Base-by-base conservation (phyloP, 129 eudicot species). In the Chrysanthemum makinoi region DNA sequence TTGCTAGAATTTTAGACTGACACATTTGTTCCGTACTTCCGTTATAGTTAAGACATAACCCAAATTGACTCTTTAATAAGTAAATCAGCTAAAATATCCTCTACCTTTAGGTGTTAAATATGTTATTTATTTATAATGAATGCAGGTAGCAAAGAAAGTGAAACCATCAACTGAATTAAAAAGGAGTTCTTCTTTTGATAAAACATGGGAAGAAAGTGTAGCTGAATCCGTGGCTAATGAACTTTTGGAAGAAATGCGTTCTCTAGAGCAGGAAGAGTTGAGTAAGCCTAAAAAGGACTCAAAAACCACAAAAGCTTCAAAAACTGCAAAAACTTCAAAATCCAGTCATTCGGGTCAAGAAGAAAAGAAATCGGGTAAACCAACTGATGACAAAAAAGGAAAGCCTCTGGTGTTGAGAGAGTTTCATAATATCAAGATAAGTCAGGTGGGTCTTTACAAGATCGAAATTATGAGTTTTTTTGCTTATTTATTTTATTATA, bases 151-250 rank as follows among this genome's bases (percentile, higher is more conserved):
- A 61, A 91, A 68, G 70, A 88, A 76, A 76, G 70, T 17, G 18
- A 91, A 91, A 83, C 73, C 78, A 66, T 16, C 74, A 47, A 85
- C 83, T 0, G 87, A 85, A 81, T 76, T 91, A 22, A 82, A 91
- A 73, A 81, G 95, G 76, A 88, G 93, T 26, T 86, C 98, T 22
- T 91, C 98, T 65, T 91, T 86, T 54, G 98, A 91, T 69, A 86
- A 84, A 79, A 82, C 96, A 60, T 88, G 96, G 98, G 98, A 91
- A 80, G 98, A 91, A 80, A 88, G 67, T 69, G 87, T 88, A 65
- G 98, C 96, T 13, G 98, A 91, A 76, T 91, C 94, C 43, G 96
- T 91, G 43, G 96, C 96, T 68, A 83, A 91, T 79, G 96, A 88
- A 67, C 94, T 91, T 76, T 85, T 88, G 11, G 66, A 83, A 68